phyloP scores from a whole-genome alignment of 225 moss, liverwort and hornwort species.

The Anthoceros angustus region DNA sequence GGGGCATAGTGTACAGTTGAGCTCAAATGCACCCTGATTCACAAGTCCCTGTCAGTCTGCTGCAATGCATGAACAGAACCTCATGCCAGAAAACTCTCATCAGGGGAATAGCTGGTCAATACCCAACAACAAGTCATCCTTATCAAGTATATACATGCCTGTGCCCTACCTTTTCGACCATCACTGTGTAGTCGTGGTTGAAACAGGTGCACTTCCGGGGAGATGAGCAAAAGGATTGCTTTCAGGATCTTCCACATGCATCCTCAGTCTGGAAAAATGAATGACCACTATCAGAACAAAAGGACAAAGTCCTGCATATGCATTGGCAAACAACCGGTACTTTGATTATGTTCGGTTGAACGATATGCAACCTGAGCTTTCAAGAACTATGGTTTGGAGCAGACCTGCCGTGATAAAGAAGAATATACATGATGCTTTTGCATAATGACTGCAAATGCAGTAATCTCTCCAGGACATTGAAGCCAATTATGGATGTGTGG shows the following conservation, averaged over 20 bases:
- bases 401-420: conserved; percentile 39
- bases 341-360: conserved; percentile 87
- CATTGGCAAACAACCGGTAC: conserved; percentile 22
- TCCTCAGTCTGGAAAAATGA: conserved; percentile 43
- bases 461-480: conserved; percentile 90
- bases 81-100: neutral
- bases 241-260: conserved; percentile 51
- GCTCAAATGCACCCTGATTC: conserved; percentile 88
- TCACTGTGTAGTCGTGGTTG: conserved; percentile 86
- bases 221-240: conserved; percentile 80
- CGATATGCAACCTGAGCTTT: conserved; percentile 98
- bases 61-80: neutral
- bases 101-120: neutral
- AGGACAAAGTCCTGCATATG: neutral
- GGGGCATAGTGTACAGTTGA: conserved; percentile 85
- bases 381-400: conserved; percentile 71
- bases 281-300: neutral
- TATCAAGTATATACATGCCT: too few relatives aligned
- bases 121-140: neutral
- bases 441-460: conserved; percentile 93
- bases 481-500: conserved; percentile 99
- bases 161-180: conserved; percentile 76
- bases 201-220: conserved; percentile 83
- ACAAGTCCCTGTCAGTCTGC: neutral
- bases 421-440: conserved; percentile 46